Base-by-base conservation (phyloP, 768 basidiomycete species). In the Termitomyces sp. region DNA sequence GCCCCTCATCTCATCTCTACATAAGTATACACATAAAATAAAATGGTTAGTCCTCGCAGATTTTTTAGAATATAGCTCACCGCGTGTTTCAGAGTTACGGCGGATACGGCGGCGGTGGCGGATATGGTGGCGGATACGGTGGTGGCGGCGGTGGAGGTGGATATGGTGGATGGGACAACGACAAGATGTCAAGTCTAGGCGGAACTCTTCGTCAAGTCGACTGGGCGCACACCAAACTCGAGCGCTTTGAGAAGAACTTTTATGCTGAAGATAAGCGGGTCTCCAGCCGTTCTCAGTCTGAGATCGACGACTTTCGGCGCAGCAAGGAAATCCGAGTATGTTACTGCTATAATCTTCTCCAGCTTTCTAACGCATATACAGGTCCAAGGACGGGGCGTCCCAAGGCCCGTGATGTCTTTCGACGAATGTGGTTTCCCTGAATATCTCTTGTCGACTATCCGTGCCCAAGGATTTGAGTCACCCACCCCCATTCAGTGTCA, bases 401-500 rank as follows among this genome's bases (percentile, higher is more conserved):
- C 97, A 28, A 80, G 93, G 66, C 97, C 97, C 17, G 86, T 98
- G 55, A 84, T 86, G 50, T 81, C 84, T 40, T 99, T 99, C 69
- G 94, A 98, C 54, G 96, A 99, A 74, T 85, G 85, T 64, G 94
- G 89, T 48, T 98, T 98, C 74, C 97, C 97, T 10, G 93, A 96
- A 64, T 98, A 98, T 72, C 82, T 99, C 59, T 86, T 98, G 86
- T 74, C 83, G 52, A 91, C 96, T 50, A 95, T 99, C 71, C 88
- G 83, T 58, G 91, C 92, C 10, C 94, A 97, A 74, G 97, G 97
- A 32, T 99, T 99, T 75, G 72, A 84, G 28, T 69, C 80, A 1
- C 97, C 97, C 0, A 94, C 96, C 7, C 88, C 97, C 48, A 98
- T 99, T 67, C 97, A 99, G 68, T 97, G 96, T 67, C 97, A 99